Base-by-base conservation (phyloP, 768 basidiomycete species). In the Boletus vinaceobasis region DNA sequence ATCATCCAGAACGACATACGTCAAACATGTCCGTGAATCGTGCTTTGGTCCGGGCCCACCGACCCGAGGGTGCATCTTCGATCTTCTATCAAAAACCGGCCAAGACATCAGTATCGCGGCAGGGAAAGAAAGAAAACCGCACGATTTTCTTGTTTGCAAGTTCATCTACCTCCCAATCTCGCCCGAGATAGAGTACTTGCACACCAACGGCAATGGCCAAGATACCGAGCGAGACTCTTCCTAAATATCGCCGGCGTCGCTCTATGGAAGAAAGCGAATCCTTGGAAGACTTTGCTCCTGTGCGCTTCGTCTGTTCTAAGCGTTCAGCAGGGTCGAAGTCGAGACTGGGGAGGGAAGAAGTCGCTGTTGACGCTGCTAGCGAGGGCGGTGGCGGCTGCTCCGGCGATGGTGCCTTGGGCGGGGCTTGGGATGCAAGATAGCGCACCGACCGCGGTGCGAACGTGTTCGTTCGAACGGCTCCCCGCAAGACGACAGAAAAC, bases 211-310 rank as follows among this genome's bases (percentile, higher is more conserved):
- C 90, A 11, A 85, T 64, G 5, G 77, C 73, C 7, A 90, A 65
- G 33, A 85, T 42, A 1, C 69, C 82, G 42, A 88, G 65, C 19
- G 82, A 77, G 1, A 84, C 61, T 35, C 87, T 74, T 6, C 81
- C 78, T 62, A 85, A 70, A 56, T 78, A 72, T 58, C 80, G 74
- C 56, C 91, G 78, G 64, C 79, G 79, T 60, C 81, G 78, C 71
- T 97, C 96, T 57, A 86, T 87, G 48, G 85, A 85, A 17, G 88
- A 88, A 50, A 93, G 78, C 14, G 85, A 83, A 48, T 87, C 86
- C 62, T 86, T 89, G 15, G 88, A 86, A 3, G 89, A 91, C 67
- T 75, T 78, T 48, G 90, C 90, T 14, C 90, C 90, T 0, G 90
- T 92, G 48, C 84, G 76, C 55, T 81, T 77, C 33, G 68, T 66